phyloP scores from a whole-genome alignment of 202 grass and related monocot species.

The Cymbopogon flexuosus region DNA sequence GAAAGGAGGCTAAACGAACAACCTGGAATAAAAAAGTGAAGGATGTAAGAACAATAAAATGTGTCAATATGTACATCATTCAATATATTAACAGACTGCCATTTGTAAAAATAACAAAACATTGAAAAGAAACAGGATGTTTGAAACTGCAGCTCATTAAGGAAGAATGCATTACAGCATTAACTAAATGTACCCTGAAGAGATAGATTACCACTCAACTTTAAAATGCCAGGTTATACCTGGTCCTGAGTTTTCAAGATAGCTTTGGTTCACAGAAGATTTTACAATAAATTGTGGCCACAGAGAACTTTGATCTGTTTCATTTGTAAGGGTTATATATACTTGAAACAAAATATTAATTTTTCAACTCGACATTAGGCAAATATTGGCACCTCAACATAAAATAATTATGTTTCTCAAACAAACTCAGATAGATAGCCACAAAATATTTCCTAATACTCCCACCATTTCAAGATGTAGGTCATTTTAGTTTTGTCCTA shows the following conservation, averaged over 20 bases:
- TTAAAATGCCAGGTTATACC: not conserved
- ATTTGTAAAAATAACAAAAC: not conserved
- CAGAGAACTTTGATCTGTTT: not conserved
- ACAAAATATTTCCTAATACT: slow-evolving; percentile 16
- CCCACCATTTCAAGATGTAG: not conserved
- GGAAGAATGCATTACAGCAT: not conserved
- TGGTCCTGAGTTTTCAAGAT: slow-evolving; percentile 17
- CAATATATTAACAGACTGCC: not conserved
- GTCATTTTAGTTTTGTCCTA: not conserved
- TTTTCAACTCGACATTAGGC: not conserved
- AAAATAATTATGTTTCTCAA: not conserved
- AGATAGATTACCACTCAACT: not conserved
- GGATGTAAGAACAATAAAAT: slow-evolving; percentile 10
- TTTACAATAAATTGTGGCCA: not conserved
- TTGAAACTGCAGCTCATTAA: not conserved
- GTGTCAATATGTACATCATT: not conserved
- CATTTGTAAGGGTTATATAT: not conserved
- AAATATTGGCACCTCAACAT: not conserved
- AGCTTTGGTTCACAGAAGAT: slow-evolving; percentile 19
- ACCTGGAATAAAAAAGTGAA: slow-evolving; percentile 47
- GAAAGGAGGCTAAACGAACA: slow-evolving; percentile 96
- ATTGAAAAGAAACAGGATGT: not conserved
- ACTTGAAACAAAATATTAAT: not conserved
- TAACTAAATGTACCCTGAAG: not conserved
- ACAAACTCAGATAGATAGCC: not conserved